A percentile compares a stretch with the other conserved stretches of the same genome.
phyloP scores from a whole-genome alignment of 2,329 filamentous ascomycete species.

The Pseudogymnoascus sp. region DNA sequence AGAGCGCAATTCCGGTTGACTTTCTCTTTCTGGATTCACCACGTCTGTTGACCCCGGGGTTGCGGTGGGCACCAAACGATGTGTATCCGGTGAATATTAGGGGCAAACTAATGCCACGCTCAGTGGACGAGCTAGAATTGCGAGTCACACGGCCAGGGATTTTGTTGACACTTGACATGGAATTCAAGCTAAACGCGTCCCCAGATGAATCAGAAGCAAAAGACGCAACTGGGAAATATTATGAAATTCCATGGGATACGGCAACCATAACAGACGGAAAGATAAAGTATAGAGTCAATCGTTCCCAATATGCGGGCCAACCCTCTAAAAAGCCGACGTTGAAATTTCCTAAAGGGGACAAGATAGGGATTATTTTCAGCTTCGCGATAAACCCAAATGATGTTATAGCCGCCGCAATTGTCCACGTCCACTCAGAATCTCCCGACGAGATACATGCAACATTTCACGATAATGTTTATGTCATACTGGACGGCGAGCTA shows the following conservation, averaged over 20 bases:
- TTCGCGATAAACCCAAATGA: neutral
- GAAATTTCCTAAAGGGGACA: neutral
- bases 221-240: no score
- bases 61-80: neutral
- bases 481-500: neutral
- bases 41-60: neutral
- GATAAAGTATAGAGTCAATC: neutral
- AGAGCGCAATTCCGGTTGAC: neutral
- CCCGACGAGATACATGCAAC: neutral
- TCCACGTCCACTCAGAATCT: neutral
- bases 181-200: neutral
- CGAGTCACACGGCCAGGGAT: neutral
- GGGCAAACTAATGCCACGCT: neutral
- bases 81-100: neutral
- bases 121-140: neutral
- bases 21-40: neutral
- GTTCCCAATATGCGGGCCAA: neutral
- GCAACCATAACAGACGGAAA: neutral
- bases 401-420: neutral
- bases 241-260: no score
- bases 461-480: neutral
- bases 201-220: neutral
- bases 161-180: conserved; percentile 5
- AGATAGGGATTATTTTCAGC: neutral
- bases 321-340: neutral